Conservation (phyloP, 345 rosid species). For the Populus nigra region DNA sequence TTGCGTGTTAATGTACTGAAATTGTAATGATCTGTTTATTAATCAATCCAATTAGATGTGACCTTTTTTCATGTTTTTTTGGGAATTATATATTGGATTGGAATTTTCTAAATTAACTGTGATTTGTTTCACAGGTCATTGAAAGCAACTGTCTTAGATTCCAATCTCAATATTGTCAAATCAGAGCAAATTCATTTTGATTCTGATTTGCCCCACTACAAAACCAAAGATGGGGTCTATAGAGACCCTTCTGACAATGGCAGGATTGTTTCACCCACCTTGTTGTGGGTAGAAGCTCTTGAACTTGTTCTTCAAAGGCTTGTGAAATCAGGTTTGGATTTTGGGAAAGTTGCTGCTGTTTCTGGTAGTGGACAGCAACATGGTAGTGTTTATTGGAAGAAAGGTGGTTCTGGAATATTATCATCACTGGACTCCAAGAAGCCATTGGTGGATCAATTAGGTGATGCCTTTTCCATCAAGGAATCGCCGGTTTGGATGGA, state of each 20-base stretch:
- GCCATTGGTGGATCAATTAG: constrained; percentile 58
- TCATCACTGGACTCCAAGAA: constrained; percentile 55
- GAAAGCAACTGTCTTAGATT: constrained; percentile 88
- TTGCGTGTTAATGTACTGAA: neutral
- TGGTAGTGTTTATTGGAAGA: constrained; percentile 94
- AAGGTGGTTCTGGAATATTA: constrained; percentile 49
- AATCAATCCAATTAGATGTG: neutral
- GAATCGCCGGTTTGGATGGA: constrained; percentile 98
- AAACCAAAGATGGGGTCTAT: constrained; percentile 80
- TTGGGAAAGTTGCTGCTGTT: constrained; percentile 64
- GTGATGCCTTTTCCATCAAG: constrained; percentile 55
- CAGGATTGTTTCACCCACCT: constrained; percentile 88
- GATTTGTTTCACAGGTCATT: constrained; percentile 54
- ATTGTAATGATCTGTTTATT: neutral
- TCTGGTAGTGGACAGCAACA: constrained; percentile 98
- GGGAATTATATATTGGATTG: neutral
- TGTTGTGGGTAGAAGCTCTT: constrained; percentile 96
- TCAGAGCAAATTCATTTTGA: constrained; percentile 77
- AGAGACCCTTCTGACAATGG: constrained; percentile 64
- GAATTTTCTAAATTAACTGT: neutral
- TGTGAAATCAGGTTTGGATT: constrained; percentile 49
- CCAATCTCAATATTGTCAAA: constrained; percentile 55
- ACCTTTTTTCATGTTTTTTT: too few species aligned
- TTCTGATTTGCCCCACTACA: constrained; percentile 70
- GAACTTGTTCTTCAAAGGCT: constrained; percentile 75